Conservation (phyloP, 192 early-diverging fungal genomes). For the Coemansia sp. region DNA sequence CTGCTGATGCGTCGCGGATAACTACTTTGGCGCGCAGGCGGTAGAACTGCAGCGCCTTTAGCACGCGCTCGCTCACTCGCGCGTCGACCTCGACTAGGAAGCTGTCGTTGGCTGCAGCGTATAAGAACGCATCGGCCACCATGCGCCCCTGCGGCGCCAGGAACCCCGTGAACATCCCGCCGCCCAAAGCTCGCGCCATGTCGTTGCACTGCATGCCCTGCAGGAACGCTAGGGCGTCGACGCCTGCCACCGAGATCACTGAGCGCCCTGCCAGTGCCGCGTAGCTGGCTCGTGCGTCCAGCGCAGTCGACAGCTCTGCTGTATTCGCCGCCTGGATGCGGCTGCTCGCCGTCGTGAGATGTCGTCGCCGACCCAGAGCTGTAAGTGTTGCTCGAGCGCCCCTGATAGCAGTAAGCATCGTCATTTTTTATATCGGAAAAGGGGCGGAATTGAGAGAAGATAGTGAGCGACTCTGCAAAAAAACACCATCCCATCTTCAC, state of each 20-base stretch:
- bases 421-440: too few relatives aligned
- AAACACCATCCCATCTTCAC: too few relatives aligned
- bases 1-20: slow-evolving; percentile 66
- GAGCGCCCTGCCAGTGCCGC: slow-evolving; percentile 61
- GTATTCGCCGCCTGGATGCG: slow-evolving; percentile 10
- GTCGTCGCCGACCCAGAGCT: neutral
- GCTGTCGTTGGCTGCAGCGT: slow-evolving; percentile 61
- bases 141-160: slow-evolving; percentile 88
- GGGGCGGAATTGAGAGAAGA: too few relatives aligned
- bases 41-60: slow-evolving; percentile 76
- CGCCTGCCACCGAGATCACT: slow-evolving; percentile 69
- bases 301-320: slow-evolving; percentile 23
- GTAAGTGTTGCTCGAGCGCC: neutral
- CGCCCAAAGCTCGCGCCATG: slow-evolving; percentile 69
- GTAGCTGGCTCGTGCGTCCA: slow-evolving; percentile 46
- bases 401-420: neutral
- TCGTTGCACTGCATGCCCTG: slow-evolving; percentile 93
- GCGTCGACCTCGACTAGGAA: slow-evolving; percentile 81
- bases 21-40: slow-evolving; percentile 76
- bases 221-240: slow-evolving; percentile 81
- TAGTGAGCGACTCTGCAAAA: too few relatives aligned
- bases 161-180: slow-evolving; percentile 81
- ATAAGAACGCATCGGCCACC: slow-evolving; percentile 88
- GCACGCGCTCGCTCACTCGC: slow-evolving; percentile 55
- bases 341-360: neutral